Base-by-base conservation (phyloP, 2,329 filamentous ascomycete species). In the Pyrenochaeta sp. region DNA sequence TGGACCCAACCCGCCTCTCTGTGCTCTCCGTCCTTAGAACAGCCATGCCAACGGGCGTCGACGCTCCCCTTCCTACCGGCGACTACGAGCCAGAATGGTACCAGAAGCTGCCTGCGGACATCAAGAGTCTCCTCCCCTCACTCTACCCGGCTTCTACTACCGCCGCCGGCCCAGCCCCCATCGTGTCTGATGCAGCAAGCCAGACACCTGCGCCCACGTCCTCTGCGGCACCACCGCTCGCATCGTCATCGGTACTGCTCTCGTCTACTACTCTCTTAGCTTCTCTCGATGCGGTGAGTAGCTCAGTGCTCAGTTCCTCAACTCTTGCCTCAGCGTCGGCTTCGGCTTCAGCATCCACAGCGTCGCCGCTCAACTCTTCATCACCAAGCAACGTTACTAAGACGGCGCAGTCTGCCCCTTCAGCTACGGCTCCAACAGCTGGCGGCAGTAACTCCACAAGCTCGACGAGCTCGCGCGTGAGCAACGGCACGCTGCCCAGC, bases 21-120 rank as follows among this genome's bases (percentile, higher is more conserved):
- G 34, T 57, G 7, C 48, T 58, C 15, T 45, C 41, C n/a, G 45
- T 57, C 15, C 43, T 58, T 26, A 41, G 44, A 17, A 55, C 53
- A 7, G 55, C 48, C 20, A 48, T 58, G 19, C 44, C 54, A 10
- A 34, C 39, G 7, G 39, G 36, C 9, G 8, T 43, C 14, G 21
- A 28, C 18, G 14, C 28, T 13, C 37, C 50, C 3, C 17, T 44
- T 17, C 51, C 51, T 9, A 42, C 48, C 3, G 43, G 45, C 20
- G 39, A 23, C 29, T 15, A 35, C 10, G 35, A 45, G 13, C 51
- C 53, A 5, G 34, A 42, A n/a, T 59, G 53, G 51, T 57, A 51
- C 38, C 29, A 32, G 17, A 46, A 49, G 13, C 38, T 58, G 6
- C 52, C 54, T 7, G 37, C 11, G 8, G 47, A 55, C 9, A 38